phyloP scores from a whole-genome alignment of 2,329 filamentous ascomycete genomes.

The Arthroderma sp. region DNA sequence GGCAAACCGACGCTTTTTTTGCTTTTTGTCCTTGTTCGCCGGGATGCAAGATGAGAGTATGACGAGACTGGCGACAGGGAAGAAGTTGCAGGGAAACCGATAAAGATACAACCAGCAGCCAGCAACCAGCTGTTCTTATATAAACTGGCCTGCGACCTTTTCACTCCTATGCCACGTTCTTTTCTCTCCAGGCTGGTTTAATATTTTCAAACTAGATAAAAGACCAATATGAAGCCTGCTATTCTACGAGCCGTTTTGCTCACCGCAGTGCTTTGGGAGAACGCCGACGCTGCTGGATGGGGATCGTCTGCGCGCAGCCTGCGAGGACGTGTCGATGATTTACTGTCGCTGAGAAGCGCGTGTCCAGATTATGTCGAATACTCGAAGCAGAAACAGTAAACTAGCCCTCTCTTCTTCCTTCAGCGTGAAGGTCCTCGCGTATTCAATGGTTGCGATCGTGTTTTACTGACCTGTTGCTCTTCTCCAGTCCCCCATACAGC shows the following conservation, averaged over 20 bases:
- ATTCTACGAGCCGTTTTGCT: neutral
- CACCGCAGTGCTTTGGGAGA: neutral
- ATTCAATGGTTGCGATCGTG: neutral
- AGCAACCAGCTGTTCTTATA: no score
- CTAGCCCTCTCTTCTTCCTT: neutral
- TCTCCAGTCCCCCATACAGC: slow-evolving; percentile 58
- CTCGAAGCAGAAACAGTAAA: slow-evolving; percentile 13
- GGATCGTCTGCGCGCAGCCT: neutral
- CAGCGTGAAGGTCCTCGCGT: neutral
- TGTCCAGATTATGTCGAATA: slow-evolving; percentile 20
- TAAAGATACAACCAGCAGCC: no score
- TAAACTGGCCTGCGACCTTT: no score
- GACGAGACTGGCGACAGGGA: no score
- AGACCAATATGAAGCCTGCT: slow-evolving; percentile 1
- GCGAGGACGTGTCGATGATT: neutral
- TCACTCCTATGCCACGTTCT: no score
- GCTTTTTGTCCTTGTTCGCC: no score
- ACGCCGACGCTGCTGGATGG: neutral
- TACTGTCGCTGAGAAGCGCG: slow-evolving; percentile 6
- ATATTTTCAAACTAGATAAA: no score
- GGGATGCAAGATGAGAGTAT: no score
- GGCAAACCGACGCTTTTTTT: no score
- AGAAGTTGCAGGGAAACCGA: no score
- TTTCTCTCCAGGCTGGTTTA: no score
- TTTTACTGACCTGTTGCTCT: slow-evolving; percentile 4